These are phyloP conservation scores for Crithidia expoeki DNA, from an alignment of 208 protist genomes.

Conservation along the genomic window DNA sequence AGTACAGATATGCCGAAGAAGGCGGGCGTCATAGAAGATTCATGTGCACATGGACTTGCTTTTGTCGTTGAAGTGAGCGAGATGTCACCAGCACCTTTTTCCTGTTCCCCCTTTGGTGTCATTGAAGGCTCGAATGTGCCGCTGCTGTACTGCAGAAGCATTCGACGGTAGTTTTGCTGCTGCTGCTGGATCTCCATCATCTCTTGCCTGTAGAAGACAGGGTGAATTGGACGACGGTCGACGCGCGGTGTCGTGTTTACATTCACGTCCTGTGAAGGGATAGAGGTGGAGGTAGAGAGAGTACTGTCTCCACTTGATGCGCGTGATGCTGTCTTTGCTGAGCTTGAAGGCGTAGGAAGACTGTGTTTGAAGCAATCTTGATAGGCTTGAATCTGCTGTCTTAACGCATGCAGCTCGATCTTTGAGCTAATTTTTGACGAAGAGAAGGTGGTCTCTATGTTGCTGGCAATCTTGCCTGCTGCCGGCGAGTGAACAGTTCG, in stretches of 20 bases:
- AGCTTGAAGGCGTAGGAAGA: slow-evolving; percentile 9
- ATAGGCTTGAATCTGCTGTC: slow-evolving; percentile 15
- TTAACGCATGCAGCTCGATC: slow-evolving; percentile 3
- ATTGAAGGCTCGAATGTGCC: too few relatives aligned
- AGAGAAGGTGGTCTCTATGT: background rate
- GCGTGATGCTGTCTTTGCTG: background rate
- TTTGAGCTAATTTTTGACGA: background rate
- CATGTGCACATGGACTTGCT: background rate
- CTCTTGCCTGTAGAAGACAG: slow-evolving; percentile 40
- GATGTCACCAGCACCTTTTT: too few relatives aligned
- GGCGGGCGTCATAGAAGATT: background rate
- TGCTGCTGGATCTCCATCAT: slow-evolving; percentile 14
- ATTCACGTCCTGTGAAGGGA: background rate
- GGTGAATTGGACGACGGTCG: slow-evolving; percentile 82
- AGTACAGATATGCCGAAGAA: slow-evolving; percentile 82
- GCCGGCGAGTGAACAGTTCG: slow-evolving; percentile 31
- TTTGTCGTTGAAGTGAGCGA: too few relatives aligned
- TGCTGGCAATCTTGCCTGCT: background rate
- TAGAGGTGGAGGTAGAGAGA: background rate
- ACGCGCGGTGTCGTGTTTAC: slow-evolving; percentile 47
- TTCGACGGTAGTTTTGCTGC: slow-evolving; percentile 34
- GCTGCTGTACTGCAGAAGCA: slow-evolving; percentile 44
- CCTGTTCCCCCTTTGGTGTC: too few relatives aligned
- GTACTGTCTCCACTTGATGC: background rate
- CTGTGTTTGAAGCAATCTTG: slow-evolving; percentile 25